Evolutionary conservation across 768 basidiomycete genomes (phyloP).

Genomic region (Trametes sanguinea): DNA sequence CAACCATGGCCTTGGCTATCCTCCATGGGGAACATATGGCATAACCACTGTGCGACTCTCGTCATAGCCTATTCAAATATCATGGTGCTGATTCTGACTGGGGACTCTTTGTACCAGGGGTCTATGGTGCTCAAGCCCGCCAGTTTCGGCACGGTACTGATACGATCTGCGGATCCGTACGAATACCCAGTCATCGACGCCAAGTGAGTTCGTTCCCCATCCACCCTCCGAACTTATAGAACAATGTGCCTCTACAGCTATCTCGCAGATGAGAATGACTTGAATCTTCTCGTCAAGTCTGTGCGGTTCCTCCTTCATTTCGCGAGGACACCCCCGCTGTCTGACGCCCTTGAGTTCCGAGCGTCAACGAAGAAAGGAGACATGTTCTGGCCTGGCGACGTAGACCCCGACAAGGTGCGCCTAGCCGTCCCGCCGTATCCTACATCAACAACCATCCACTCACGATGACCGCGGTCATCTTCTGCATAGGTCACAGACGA

Average conservation of each 20-base stretch:
- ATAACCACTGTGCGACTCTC: conserved; percentile 2
- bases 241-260: conserved; percentile 7
- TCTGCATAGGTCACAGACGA: conserved; percentile 13
- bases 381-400: conserved; percentile 22
- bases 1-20: conserved; percentile 2
- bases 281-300: conserved; percentile 9
- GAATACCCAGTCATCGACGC: conserved; percentile 32
- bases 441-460: not conserved
- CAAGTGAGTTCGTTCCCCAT: conserved; percentile 22
- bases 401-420: conserved; percentile 16
- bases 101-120: not conserved
- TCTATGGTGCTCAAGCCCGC: conserved; percentile 13
- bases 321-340: conserved; percentile 16
- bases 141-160: conserved; percentile 23
- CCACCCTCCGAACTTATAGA: not conserved
- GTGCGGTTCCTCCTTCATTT: conserved; percentile 13
- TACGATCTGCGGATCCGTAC: conserved; percentile 26
- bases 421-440: not conserved
- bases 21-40: conserved; percentile 11
- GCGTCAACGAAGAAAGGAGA: not conserved
- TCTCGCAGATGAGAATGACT: conserved; percentile 20
- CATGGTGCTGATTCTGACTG: too few species aligned
- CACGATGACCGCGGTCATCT: not conserved
- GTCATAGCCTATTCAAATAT: too few species aligned
- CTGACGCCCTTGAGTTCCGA: conserved; percentile 6